Evolutionary conservation across 2,329 filamentous ascomycete genomes (phyloP).

Genomic region (Penicillium sp.): DNA sequence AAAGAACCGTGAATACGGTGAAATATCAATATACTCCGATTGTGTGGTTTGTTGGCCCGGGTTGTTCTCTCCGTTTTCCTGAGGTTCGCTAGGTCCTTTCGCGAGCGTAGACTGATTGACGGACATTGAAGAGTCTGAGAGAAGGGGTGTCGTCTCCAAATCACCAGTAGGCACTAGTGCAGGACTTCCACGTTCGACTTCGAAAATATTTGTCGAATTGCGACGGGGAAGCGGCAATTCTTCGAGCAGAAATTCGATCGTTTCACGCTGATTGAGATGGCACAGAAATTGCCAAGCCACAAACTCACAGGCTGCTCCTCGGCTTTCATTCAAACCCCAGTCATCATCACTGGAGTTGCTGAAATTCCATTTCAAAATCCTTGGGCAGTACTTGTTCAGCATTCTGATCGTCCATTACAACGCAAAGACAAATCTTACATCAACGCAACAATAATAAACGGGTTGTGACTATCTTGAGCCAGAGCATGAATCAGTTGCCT

Average conservation of each 20-base stretch:
- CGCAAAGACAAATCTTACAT: constrained; percentile 48
- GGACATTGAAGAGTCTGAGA: constrained; percentile 29
- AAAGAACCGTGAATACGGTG: constrained; percentile 70
- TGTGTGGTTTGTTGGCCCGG: constrained; percentile 44
- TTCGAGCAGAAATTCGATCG: constrained; percentile 61
- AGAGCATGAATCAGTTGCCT: constrained; percentile 44
- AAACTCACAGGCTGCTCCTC: constrained; percentile 63
- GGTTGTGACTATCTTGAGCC: constrained; percentile 48
- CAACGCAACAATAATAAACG: constrained; percentile 52
- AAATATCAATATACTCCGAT: constrained; percentile 58
- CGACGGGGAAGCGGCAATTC: constrained; percentile 48
- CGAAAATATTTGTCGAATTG: constrained; percentile 21
- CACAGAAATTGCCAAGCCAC: constrained; percentile 66
- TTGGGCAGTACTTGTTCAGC: constrained; percentile 26
- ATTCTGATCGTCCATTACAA: neutral
- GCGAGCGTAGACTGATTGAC: constrained; percentile 36
- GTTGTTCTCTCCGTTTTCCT: constrained; percentile 44
- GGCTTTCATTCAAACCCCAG: constrained; percentile 59
- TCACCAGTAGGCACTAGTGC: constrained; percentile 17
- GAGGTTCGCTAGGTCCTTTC: constrained; percentile 37
- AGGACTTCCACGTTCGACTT: constrained; percentile 26
- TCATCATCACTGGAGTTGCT: constrained; percentile 56
- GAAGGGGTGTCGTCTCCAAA: constrained; percentile 33
- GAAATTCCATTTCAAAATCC: constrained; percentile 63
- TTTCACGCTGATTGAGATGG: constrained; percentile 59